Conservation (phyloP, 805 yeast species). For the Candida sphagnicola region DNA sequence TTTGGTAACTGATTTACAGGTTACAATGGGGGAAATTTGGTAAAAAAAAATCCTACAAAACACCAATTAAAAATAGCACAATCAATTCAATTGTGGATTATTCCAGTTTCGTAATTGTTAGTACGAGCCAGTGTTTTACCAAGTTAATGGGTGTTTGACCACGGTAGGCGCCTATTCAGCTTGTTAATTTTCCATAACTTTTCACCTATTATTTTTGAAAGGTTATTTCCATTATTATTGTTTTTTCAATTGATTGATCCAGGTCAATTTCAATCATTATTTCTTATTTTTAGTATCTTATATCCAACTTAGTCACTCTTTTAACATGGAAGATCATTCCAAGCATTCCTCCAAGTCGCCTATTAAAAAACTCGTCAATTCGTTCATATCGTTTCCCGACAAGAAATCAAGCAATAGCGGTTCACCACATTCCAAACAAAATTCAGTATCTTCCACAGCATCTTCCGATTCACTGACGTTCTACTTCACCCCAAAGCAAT, state of each 20-base stretch:
- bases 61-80: not conserved
- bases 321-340: not conserved
- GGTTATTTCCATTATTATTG: no score
- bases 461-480: slow-evolving; percentile 2
- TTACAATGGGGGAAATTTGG: not conserved
- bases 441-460: slow-evolving; percentile 1
- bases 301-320: slow-evolving; percentile 2
- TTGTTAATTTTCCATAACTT: no score
- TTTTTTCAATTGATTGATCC: no score
- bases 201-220: no score
- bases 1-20: not conserved
- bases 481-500: slow-evolving; percentile 1
- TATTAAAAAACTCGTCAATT: not conserved
- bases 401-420: no score
- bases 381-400: not conserved
- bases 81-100: not conserved
- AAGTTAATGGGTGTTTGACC: not conserved
- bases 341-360: not conserved
- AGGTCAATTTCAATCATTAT: no score
- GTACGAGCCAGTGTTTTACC: not conserved
- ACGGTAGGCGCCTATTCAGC: not conserved
- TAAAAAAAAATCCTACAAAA: not conserved
- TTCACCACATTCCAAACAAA: not conserved
- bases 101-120: not conserved
- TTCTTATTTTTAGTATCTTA: not conserved